phyloP scores from a whole-genome alignment of 2,329 filamentous ascomycete species.

The Ophiostoma pallidulum region DNA sequence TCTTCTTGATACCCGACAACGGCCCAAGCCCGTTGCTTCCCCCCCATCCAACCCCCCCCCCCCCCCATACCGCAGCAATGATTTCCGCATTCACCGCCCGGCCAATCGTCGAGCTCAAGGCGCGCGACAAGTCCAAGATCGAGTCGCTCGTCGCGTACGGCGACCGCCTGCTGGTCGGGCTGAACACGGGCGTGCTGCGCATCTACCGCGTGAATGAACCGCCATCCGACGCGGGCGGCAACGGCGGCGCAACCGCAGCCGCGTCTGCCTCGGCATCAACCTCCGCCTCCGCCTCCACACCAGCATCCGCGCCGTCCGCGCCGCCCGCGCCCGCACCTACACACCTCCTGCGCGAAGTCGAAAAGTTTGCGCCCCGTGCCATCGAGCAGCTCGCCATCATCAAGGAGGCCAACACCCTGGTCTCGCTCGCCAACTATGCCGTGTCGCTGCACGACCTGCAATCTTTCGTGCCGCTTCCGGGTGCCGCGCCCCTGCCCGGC shows the following conservation, averaged over 20 bases:
- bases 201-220: slow-evolving; percentile 83
- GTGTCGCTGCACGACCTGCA: slow-evolving; percentile 85
- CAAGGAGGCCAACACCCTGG: slow-evolving; percentile 84
- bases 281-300: too few species aligned
- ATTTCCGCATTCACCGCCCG: slow-evolving; percentile 95
- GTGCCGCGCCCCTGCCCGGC: slow-evolving; percentile 60
- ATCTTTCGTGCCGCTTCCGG: slow-evolving; percentile 61
- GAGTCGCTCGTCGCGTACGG: slow-evolving; percentile 91
- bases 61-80: slow-evolving; percentile 49
- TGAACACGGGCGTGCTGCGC: slow-evolving; percentile 80
- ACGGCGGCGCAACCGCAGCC: too few species aligned
- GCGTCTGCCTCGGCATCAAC: too few species aligned
- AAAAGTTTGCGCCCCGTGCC: slow-evolving; percentile 83
- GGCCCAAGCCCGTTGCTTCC: too few species aligned
- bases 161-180: slow-evolving; percentile 82
- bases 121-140: slow-evolving; percentile 92
- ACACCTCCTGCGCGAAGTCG: slow-evolving; percentile 81
- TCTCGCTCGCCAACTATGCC: slow-evolving; percentile 83
- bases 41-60: neutral
- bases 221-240: slow-evolving; percentile 23
- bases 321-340: slow-evolving; percentile 43
- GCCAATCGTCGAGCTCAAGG: slow-evolving; percentile 92
- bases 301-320: neutral
- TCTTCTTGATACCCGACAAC: neutral
- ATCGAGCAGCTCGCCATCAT: slow-evolving; percentile 93